Evolutionary conservation across 148 eudicot species (phyloP), one percentile per base, ranked within the genome.

Genomic region (Camellia granthamiana): DNA sequence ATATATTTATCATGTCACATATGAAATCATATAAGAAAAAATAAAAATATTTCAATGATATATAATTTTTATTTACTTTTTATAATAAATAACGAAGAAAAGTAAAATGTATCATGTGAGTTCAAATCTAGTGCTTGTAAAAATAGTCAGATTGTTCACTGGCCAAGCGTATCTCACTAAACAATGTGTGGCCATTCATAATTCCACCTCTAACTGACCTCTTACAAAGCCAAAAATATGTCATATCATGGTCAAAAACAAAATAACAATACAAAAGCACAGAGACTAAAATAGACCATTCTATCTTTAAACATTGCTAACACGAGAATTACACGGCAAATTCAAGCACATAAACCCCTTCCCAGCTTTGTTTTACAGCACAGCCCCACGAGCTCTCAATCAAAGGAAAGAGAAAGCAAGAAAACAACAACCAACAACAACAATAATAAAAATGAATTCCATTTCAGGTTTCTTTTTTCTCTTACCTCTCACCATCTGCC

Each of bases 131-230:
- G 11, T 38, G 52, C 0, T 42, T 47, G 13, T n/a, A 70, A 70
- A 69, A 46, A 69, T 69, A 69, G 73, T 6, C 23, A 18, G 9
- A 69, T 43, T 69, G 51, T 41, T 69, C 10, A 44, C 49, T 70
- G 74, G 74, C 74, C 55, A 46, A 46, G 30, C 74, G 23, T n/a
- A 83, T 69, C 78, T 78, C 63, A 55, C 82, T 43, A 30, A 72
- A 80, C 69, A 77, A 23, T 61, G 72, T 68, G 21, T 46, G 78
- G 69, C 58, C 70, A 18, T 72, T 60, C 49, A 38, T 47, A 14
- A 65, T 52, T 30, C 69, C 63, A 18, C 4, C 44, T 38, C 46
- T 55, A 59, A 56, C 4, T 38, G 13, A 5, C 3, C 10, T 18
- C 6, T 54, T 73, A 30, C 44, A 15, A 18, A 12, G 19, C 1